Percentiles rank a stretch among this genome's conserved stretches.
Evolutionary conservation across 2,329 filamentous ascomycete genomes (phyloP).

Genomic region (Onygenales sp.): DNA sequence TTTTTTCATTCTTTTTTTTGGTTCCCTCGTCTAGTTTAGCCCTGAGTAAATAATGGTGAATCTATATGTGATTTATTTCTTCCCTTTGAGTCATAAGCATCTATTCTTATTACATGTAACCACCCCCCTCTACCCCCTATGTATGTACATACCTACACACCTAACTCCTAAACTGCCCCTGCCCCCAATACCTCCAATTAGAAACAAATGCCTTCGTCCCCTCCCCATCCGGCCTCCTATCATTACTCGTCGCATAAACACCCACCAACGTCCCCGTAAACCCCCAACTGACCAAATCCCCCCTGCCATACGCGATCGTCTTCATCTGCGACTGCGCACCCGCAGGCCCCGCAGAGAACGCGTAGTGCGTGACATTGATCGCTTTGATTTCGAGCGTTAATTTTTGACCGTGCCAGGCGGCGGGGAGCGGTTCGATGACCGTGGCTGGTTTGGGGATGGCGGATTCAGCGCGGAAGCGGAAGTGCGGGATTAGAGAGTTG

Average conservation of each 20-base stretch:
- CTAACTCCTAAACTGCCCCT: not conserved
- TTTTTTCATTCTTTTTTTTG: not conserved
- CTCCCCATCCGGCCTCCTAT: slow-evolving; percentile 15
- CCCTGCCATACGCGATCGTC: slow-evolving; percentile 1
- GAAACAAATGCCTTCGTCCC: slow-evolving; percentile 39
- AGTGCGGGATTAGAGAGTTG: not conserved
- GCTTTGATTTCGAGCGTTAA: slow-evolving; percentile 4
- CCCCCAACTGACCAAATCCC: slow-evolving; percentile 1
- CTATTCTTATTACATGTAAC: too few species aligned
- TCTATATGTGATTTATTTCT: not conserved
- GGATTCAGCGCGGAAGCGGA: slow-evolving; percentile 4
- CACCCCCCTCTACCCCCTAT: too few species aligned
- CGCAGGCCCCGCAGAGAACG: slow-evolving; percentile 2
- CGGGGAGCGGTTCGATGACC: not conserved
- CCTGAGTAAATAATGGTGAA: not conserved
- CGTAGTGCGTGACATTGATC: slow-evolving; percentile 4
- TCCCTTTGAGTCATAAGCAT: not conserved
- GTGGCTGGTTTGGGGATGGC: not conserved
- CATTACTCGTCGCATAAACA: slow-evolving; percentile 46
- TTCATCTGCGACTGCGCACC: not conserved
- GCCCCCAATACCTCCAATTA: slow-evolving; percentile 36
- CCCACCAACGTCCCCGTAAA: slow-evolving; percentile 41
- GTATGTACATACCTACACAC: too few species aligned
- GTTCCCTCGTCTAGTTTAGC: too few species aligned
- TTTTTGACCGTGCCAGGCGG: not conserved